Conservation (phyloP, 1,284 basidiomycete species). For the Phellinidium pouzarii region DNA sequence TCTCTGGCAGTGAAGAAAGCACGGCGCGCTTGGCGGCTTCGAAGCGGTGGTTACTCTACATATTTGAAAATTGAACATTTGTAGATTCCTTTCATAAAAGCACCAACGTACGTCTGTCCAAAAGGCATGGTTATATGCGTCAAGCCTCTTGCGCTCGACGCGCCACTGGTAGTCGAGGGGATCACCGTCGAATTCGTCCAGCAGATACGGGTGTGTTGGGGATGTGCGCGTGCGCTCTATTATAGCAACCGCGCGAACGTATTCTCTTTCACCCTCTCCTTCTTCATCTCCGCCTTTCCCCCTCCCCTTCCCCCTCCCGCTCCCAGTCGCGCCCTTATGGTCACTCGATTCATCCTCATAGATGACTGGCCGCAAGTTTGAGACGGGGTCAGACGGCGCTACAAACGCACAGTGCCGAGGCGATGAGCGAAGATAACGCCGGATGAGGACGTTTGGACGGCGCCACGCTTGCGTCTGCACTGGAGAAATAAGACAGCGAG, state of each 20-base stretch:
- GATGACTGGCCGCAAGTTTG: slow-evolving; percentile 70
- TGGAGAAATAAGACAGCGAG: not conserved
- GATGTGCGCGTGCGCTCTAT: slow-evolving; percentile 6
- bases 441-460: not conserved
- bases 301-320: not conserved
- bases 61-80: not conserved
- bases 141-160: slow-evolving; percentile 59
- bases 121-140: slow-evolving; percentile 65
- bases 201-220: slow-evolving; percentile 60
- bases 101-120: slow-evolving; percentile 70
- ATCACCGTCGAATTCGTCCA: slow-evolving; percentile 51
- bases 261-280: not conserved
- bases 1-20: slow-evolving; percentile 48
- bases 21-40: slow-evolving; percentile 54
- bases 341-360: slow-evolving; percentile 44
- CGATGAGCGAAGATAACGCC: slow-evolving; percentile 4
- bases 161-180: slow-evolving; percentile 58
- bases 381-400: slow-evolving; percentile 66
- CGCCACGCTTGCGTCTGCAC: not conserved
- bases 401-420: slow-evolving; percentile 33
- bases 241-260: slow-evolving; percentile 5
- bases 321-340: slow-evolving; percentile 18
- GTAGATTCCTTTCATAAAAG: not conserved
- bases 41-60: slow-evolving; percentile 70
- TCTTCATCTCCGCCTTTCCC: slow-evolving; percentile 16